These are phyloP conservation scores for Talaromyces sp. DNA, from an alignment of 2,329 filamentous ascomycete genomes.

Conservation along the genomic window DNA sequence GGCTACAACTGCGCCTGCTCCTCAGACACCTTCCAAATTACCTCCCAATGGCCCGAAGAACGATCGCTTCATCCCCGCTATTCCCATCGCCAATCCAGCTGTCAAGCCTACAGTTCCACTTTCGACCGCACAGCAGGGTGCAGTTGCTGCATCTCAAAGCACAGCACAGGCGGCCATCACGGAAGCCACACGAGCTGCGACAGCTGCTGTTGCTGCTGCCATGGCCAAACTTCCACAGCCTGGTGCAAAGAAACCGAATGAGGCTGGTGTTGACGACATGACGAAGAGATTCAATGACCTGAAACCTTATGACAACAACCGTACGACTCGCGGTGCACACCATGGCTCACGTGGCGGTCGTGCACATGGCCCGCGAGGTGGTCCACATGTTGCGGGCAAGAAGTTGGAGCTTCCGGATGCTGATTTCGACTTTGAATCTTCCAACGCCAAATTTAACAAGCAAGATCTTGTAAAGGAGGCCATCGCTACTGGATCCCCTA, in stretches of 20 bases:
- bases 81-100: constrained; percentile 41
- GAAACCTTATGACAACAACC: constrained; percentile 41
- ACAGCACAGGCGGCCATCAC: constrained; percentile 40
- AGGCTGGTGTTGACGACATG: constrained; percentile 40
- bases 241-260: constrained; percentile 32
- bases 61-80: constrained; percentile 45
- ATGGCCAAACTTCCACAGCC: constrained; percentile 51
- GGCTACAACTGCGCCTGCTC: constrained; percentile 21
- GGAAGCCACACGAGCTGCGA: constrained; percentile 49
- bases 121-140: constrained; percentile 26
- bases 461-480: constrained; percentile 85
- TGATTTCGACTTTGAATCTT: constrained; percentile 86
- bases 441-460: constrained; percentile 88
- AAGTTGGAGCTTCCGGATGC: constrained; percentile 86
- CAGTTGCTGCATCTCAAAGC: constrained; percentile 30
- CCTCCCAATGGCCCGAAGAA: constrained; percentile 36
- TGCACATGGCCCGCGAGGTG: constrained; percentile 44
- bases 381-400: constrained; percentile 46
- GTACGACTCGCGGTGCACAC: constrained; percentile 37
- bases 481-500: constrained; percentile 70
- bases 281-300: constrained; percentile 47
- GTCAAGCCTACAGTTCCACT: constrained; percentile 33
- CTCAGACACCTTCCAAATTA: constrained; percentile 23
- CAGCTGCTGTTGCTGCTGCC: constrained; percentile 49
- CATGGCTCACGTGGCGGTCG: constrained; percentile 42